Percentiles rank a stretch among this genome's conserved stretches.
These are phyloP conservation scores for Hyaloperonospora brassicae DNA, from an alignment of 352 stramenopile genomes.

Conservation along the genomic window DNA sequence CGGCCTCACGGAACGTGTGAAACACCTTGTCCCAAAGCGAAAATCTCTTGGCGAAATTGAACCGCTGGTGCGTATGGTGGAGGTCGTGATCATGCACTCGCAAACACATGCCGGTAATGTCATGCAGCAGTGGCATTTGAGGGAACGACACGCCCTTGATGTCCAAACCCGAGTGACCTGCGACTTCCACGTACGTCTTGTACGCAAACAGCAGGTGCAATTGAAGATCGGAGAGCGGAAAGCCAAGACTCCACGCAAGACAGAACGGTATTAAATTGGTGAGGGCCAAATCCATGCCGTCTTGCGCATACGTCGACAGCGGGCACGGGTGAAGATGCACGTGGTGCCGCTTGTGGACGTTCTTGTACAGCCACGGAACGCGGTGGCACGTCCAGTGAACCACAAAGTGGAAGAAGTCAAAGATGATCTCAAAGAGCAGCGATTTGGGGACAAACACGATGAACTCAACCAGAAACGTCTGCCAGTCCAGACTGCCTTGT, in stretches of 20 bases:
- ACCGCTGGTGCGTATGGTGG: conserved; percentile 74
- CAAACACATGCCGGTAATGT: conserved; percentile 42
- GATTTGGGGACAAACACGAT: conserved; percentile 74
- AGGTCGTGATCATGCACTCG: conserved; percentile 79
- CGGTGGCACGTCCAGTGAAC: conserved; percentile 69
- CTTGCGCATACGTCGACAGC: conserved; percentile 80
- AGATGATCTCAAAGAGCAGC: conserved; percentile 73
- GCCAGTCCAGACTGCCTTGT: conserved; percentile 9
- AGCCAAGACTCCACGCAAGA: conserved; percentile 34
- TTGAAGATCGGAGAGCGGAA: conserved; percentile 46
- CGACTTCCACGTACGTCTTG: conserved; percentile 86
- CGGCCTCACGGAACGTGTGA: conserved; percentile 49
- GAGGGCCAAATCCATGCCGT: conserved; percentile 58
- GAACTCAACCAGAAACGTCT: conserved; percentile 36
- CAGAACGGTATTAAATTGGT: conserved; percentile 75
- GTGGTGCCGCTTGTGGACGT: conserved; percentile 83
- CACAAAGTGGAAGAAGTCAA: conserved; percentile 83
- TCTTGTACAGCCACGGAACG: conserved; percentile 59
- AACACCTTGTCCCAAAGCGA: conserved; percentile 84
- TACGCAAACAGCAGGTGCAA: conserved; percentile 78
- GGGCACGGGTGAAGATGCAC: conserved; percentile 65
- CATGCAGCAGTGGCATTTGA: conserved; percentile 66
- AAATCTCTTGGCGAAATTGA: conserved; percentile 87
- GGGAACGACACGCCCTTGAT: conserved; percentile 83
- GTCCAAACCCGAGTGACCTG: conserved; percentile 72